phyloP scores from a whole-genome alignment of 441 rosid genomes.

The Aleurites moluccanus region DNA sequence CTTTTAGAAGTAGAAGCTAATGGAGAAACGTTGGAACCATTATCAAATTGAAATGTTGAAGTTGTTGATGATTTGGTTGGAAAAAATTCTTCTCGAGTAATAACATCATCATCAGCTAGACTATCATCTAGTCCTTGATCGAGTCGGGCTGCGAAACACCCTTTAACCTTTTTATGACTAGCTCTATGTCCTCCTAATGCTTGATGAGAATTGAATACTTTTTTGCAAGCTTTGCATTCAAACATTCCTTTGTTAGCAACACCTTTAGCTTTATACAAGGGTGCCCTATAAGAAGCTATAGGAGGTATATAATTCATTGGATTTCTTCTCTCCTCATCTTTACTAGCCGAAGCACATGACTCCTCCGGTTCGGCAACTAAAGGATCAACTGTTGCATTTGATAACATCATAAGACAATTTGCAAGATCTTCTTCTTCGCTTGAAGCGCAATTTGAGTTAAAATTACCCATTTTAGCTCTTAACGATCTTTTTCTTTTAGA shows the following conservation, averaged over 20 bases:
- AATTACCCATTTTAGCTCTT: conserved; percentile 43
- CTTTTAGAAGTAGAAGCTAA: conserved; percentile 44
- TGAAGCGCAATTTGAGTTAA: conserved; percentile 43
- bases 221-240: conserved; percentile 96
- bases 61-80: conserved; percentile 32
- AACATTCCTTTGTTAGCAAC: conserved; percentile 50
- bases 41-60: conserved; percentile 36
- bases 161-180: conserved; percentile 98
- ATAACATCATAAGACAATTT: conserved; percentile 84
- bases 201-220: conserved; percentile 94
- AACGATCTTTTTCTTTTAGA: conserved; percentile 60
- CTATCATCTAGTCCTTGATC: conserved; percentile 44
- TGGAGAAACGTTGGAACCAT: conserved; percentile 25
- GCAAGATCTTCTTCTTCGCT: conserved; percentile 96
- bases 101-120: conserved; percentile 49
- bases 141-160: conserved; percentile 83
- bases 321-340: conserved; percentile 57
- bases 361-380: conserved; percentile 48
- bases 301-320: conserved; percentile 39
- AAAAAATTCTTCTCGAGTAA: conserved; percentile 42
- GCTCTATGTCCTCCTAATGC: conserved; percentile 99
- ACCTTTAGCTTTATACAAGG: conserved; percentile 45
- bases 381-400: conserved; percentile 62
- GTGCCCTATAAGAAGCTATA: conserved; percentile 21
- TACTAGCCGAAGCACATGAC: conserved; percentile 70